These are phyloP conservation scores for Intubia oerlemansii DNA, from an alignment of 2,329 filamentous ascomycete species.

Conservation along the genomic window DNA sequence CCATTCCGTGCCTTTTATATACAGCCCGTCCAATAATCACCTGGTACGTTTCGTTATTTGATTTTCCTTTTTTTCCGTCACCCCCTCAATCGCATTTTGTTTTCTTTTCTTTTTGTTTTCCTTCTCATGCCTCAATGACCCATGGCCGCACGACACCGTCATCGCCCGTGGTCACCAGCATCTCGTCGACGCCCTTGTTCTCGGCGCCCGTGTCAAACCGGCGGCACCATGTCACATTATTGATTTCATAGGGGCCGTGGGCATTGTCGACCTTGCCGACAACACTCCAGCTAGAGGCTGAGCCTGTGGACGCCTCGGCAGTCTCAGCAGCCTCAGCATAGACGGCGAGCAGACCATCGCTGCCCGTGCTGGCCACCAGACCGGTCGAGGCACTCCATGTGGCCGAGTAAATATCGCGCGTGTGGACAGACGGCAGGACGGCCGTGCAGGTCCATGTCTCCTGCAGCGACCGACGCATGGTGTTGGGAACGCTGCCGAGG, in stretches of 20 bases:
- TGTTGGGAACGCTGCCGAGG: conserved; percentile 58
- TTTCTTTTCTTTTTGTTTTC: background rate
- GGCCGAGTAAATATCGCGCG: conserved; percentile 64
- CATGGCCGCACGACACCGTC: conserved; percentile 77
- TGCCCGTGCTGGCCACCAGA: conserved; percentile 67
- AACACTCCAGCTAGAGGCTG: conserved; percentile 35
- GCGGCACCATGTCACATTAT: conserved; percentile 75
- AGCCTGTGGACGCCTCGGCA: background rate
- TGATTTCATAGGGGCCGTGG: conserved; percentile 86
- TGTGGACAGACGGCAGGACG: conserved; percentile 53
- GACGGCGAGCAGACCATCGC: conserved; percentile 62
- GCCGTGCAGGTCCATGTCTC: conserved; percentile 72
- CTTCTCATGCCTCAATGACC: no score
- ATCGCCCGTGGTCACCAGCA: conserved; percentile 79
- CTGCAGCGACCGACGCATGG: conserved; percentile 56
- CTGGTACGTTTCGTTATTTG: background rate
- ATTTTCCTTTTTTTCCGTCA: no score
- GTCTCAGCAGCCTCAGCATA: conserved; percentile 39
- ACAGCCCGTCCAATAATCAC: no score
- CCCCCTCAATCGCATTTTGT: background rate
- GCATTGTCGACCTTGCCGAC: conserved; percentile 48
- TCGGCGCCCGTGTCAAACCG: conserved; percentile 45
- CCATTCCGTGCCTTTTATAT: no score
- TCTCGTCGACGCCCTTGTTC: conserved; percentile 45
- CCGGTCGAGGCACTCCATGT: conserved; percentile 65